Conservation (phyloP, 257 asterid genomes). For the Solanum gracilifrons region DNA sequence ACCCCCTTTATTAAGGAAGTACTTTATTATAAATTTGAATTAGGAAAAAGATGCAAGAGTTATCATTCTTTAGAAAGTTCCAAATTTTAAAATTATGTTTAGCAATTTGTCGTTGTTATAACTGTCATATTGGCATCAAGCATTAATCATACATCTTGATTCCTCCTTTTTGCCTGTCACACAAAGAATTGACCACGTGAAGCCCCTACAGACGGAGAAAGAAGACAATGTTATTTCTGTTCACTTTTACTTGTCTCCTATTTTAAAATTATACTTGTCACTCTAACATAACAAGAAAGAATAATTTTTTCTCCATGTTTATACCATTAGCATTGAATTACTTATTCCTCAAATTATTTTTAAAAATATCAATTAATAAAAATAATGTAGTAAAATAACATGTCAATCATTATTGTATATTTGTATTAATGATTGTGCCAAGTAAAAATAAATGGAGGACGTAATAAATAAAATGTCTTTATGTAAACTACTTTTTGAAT, state of each 20-base stretch:
- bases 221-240: neutral
- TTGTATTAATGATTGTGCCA: no score
- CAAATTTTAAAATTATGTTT: neutral
- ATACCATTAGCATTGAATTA: no score
- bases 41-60: neutral
- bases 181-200: neutral
- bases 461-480: no score
- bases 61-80: neutral
- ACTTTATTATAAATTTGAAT: neutral
- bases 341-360: no score
- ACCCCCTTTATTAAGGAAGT: no score
- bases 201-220: neutral
- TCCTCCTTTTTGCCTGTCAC: neutral
- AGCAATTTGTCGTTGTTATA: neutral
- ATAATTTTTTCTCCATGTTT: no score
- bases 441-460: no score
- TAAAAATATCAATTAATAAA: no score
- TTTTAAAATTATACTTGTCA: no score
- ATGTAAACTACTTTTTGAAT: no score
- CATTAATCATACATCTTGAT: neutral
- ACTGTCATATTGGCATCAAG: neutral
- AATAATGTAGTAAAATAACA: no score
- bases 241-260: neutral
- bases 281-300: neutral
- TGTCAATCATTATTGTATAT: no score